Evolutionary conservation across 495 filamentous ascomycete genomes (phyloP).

Genomic region (Neurospora pannonica): DNA sequence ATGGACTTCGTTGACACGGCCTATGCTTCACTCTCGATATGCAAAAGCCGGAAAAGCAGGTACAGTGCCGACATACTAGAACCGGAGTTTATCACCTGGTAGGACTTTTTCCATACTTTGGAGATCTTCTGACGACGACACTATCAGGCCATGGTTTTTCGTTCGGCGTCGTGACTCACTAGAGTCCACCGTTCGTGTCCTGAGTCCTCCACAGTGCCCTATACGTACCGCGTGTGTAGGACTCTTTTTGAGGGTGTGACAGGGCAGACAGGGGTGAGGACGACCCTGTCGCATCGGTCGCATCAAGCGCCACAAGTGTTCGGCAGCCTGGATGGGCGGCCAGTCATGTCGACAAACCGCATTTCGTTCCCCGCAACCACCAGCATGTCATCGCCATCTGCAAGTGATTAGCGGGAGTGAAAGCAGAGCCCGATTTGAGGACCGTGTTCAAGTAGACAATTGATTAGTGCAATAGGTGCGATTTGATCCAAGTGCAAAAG

Average conservation of each 20-base stretch:
- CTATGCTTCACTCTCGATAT: background rate
- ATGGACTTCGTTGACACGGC: background rate
- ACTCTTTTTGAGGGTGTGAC: background rate
- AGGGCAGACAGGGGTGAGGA: background rate
- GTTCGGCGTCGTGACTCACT: conserved; percentile 2
- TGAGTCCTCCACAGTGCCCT: background rate
- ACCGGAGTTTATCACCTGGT: background rate
- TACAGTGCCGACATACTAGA: background rate
- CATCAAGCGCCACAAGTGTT: background rate
- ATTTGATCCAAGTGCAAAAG: background rate
- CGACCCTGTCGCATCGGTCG: background rate
- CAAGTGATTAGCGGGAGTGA: background rate
- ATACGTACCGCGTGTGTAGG: background rate
- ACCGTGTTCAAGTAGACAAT: background rate
- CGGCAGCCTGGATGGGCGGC: background rate
- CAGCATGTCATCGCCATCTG: background rate
- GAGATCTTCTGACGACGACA: background rate
- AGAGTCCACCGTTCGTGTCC: background rate
- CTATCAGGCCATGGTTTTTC: background rate
- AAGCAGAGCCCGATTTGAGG: background rate
- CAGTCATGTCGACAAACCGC: background rate
- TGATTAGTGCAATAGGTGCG: background rate
- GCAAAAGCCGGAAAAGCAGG: background rate
- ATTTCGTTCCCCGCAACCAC: background rate
- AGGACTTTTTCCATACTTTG: background rate